Conservation (phyloP, 2,329 filamentous ascomycete genomes). For the Chrysosporium queenslandicum region DNA sequence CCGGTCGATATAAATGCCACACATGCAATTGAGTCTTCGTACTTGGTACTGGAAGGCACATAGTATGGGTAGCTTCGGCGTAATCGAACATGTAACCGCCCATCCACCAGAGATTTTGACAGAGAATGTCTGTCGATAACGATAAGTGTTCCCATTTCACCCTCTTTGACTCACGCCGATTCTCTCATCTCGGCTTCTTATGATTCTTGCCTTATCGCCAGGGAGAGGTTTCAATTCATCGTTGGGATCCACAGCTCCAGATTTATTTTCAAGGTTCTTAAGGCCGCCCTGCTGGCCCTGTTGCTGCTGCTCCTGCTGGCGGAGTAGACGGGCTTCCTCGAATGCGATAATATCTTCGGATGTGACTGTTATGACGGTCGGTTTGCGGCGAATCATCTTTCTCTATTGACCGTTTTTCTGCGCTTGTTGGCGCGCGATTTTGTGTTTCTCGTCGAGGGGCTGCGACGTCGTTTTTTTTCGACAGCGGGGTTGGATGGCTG, state of each 20-base stretch:
- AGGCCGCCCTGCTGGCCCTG: conserved; percentile 9
- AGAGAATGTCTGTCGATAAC: neutral
- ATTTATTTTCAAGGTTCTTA: conserved; percentile 15
- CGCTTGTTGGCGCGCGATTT: neutral
- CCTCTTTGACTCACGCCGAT: conserved; percentile 28
- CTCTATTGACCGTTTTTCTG: neutral
- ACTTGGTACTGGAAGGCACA: too few species aligned
- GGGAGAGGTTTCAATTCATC: conserved; percentile 43
- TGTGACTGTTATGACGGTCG: conserved; percentile 42
- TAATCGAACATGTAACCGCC: too few species aligned
- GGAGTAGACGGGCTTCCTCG: conserved; percentile 33
- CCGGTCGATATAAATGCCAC: too few species aligned
- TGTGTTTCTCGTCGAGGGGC: too few species aligned
- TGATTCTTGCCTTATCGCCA: conserved; percentile 40
- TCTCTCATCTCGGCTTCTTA: conserved; percentile 38
- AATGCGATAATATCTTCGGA: conserved; percentile 41
- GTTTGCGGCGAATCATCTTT: conserved; percentile 43
- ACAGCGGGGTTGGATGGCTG: too few species aligned
- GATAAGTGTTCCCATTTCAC: neutral
- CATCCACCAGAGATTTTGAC: too few species aligned
- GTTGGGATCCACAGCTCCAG: conserved; percentile 34
- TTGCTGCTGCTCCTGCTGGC: conserved; percentile 19
- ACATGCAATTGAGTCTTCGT: too few species aligned
- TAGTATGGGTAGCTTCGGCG: too few species aligned
- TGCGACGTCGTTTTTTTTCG: too few species aligned